Evolutionary conservation across 2,329 filamentous ascomycete species (phyloP).

Genomic region (Xylaria sp.): DNA sequence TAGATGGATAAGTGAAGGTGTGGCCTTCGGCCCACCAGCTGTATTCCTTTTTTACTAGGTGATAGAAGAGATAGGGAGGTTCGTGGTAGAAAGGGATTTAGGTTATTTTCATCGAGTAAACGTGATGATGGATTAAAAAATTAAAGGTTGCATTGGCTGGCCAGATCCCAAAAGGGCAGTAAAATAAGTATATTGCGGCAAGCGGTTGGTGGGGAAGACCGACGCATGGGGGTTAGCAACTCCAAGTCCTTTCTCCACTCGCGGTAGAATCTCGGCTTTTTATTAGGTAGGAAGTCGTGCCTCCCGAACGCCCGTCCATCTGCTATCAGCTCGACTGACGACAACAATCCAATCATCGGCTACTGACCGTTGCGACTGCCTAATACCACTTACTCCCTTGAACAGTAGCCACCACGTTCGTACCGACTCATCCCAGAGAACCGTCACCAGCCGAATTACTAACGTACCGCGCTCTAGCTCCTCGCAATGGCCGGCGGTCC

Average conservation of each 20-base stretch:
- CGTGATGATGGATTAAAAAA: too few relatives aligned
- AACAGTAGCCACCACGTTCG: slow-evolving; percentile 15
- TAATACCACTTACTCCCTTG: not conserved
- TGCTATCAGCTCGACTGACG: slow-evolving; percentile 5
- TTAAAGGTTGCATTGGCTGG: too few relatives aligned
- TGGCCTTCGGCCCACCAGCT: too few relatives aligned
- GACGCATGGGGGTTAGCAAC: slow-evolving; percentile 25
- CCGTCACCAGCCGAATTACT: not conserved
- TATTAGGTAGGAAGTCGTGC: not conserved
- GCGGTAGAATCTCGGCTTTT: slow-evolving; percentile 28
- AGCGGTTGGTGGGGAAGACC: slow-evolving; percentile 9
- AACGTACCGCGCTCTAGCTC: slow-evolving; percentile 14
- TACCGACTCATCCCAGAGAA: not conserved
- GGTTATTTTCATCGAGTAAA: too few relatives aligned
- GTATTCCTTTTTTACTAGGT: too few relatives aligned
- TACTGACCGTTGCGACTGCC: slow-evolving; percentile 15
- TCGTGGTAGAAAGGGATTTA: too few relatives aligned
- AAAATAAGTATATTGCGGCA: too few relatives aligned
- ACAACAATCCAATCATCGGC: slow-evolving; percentile 13
- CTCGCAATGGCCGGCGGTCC: slow-evolving; percentile 51
- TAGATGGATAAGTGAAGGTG: too few relatives aligned
- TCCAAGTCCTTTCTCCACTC: not conserved
- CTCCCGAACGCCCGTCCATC: slow-evolving; percentile 19
- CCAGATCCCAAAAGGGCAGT: too few relatives aligned
- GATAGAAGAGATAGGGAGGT: too few relatives aligned